phyloP scores from a whole-genome alignment of 1,284 basidiomycete genomes.

The Ustilago hordei region DNA sequence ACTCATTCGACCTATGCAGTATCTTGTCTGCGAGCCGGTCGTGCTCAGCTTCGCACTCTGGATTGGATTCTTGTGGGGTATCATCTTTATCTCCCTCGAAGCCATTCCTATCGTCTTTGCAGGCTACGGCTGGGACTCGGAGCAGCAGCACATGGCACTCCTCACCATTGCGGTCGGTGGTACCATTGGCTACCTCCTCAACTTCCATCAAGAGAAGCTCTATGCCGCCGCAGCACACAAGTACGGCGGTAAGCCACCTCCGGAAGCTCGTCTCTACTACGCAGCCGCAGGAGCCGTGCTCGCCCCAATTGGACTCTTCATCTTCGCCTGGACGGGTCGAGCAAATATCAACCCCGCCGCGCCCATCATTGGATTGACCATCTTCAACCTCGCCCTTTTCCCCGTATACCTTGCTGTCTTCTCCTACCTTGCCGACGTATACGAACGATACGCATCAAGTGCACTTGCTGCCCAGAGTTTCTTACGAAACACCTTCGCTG shows the following conservation, averaged over 20 bases:
- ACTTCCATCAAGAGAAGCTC: constrained; percentile 70
- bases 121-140: constrained; percentile 54
- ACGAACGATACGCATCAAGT: constrained; percentile 67
- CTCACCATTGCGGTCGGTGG: constrained; percentile 58
- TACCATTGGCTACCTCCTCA: constrained; percentile 77
- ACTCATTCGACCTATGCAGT: constrained; percentile 62
- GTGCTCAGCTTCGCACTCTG: constrained; percentile 71
- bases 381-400: constrained; percentile 48
- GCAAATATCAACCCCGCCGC: constrained; percentile 37
- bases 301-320: constrained; percentile 54
- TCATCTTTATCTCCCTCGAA: constrained; percentile 52
- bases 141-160: constrained; percentile 51
- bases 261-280: constrained; percentile 72
- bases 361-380: constrained; percentile 49
- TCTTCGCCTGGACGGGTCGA: constrained; percentile 56
- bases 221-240: constrained; percentile 41
- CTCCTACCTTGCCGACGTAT: constrained; percentile 53
- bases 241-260: constrained; percentile 70
- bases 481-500: constrained; percentile 56
- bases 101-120: constrained; percentile 63
- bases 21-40: constrained; percentile 72
- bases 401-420: constrained; percentile 52
- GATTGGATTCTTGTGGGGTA: constrained; percentile 67
- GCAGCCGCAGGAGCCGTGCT: constrained; percentile 52
- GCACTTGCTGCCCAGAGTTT: constrained; percentile 60